Conservation (phyloP, 176 grass and related monocot species). For the Triticum timopheevii region DNA sequence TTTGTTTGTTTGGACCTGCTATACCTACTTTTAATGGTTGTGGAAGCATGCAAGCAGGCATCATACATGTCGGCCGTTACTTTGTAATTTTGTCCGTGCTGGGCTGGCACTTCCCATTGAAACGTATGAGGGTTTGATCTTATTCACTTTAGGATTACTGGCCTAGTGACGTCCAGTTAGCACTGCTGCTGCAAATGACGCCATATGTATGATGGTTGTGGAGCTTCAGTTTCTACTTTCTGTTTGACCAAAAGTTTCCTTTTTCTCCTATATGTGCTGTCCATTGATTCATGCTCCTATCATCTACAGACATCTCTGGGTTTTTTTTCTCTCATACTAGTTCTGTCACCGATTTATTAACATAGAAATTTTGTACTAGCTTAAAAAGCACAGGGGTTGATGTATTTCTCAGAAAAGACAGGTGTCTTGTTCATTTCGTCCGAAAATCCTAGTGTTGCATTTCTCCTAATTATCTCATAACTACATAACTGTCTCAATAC, state of each 20-base stretch:
- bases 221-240: slow-evolving; percentile 41
- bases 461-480: neutral
- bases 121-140: slow-evolving; percentile 29
- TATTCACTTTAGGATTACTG: slow-evolving; percentile 15
- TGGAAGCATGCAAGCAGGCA: neutral
- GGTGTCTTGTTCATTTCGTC: too few relatives aligned
- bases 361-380: too few relatives aligned
- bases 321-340: neutral
- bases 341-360: too few relatives aligned
- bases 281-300: neutral
- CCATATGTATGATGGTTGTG: neutral
- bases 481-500: neutral
- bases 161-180: neutral
- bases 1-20: slow-evolving; percentile 12
- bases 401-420: too few relatives aligned
- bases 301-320: neutral
- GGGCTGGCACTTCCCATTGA: neutral
- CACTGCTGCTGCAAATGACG: slow-evolving; percentile 8
- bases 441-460: too few relatives aligned
- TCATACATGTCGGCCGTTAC: neutral
- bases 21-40: neutral
- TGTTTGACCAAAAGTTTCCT: slow-evolving; percentile 15
- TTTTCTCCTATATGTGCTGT: neutral
- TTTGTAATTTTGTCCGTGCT: slow-evolving; percentile 36
- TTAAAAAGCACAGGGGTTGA: too few relatives aligned